Conservation (phyloP, 352 stramenopile species). For the Pythium rishiriense region DNA sequence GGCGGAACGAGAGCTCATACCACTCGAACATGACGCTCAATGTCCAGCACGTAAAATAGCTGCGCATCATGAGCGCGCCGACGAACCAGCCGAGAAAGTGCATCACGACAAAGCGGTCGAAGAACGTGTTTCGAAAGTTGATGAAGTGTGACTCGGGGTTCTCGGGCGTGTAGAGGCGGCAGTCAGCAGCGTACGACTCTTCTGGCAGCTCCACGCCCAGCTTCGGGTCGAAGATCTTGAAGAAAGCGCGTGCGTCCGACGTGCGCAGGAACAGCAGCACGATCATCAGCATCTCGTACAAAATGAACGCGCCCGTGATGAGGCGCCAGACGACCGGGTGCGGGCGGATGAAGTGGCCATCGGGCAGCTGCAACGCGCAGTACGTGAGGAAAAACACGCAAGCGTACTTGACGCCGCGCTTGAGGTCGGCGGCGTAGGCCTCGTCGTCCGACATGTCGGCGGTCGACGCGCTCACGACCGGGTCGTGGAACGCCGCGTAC, state of each 20-base stretch:
- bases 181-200: constrained; percentile 82
- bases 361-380: constrained; percentile 81
- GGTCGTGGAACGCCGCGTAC: constrained; percentile 82
- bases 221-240: constrained; percentile 79
- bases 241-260: constrained; percentile 76
- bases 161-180: constrained; percentile 85
- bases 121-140: constrained; percentile 80
- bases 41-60: constrained; percentile 81
- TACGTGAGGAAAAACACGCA: constrained; percentile 87
- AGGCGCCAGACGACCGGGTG: constrained; percentile 91
- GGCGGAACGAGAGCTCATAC: constrained; percentile 88
- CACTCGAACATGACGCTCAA: constrained; percentile 86
- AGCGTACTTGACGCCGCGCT: constrained; percentile 79
- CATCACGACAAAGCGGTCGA: constrained; percentile 90
- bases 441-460: constrained; percentile 16
- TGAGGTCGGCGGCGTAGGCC: constrained; percentile 43
- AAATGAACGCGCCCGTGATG: constrained; percentile 88
- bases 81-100: constrained; percentile 91
- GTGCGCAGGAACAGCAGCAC: constrained; percentile 84
- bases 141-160: constrained; percentile 75
- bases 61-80: constrained; percentile 83
- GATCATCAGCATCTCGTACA: constrained; percentile 92
- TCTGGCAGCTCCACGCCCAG: constrained; percentile 81
- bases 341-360: constrained; percentile 85
- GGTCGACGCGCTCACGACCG: constrained; percentile 26